Conservation (phyloP, 768 basidiomycete species). For the Pisolithus tinctorius region DNA sequence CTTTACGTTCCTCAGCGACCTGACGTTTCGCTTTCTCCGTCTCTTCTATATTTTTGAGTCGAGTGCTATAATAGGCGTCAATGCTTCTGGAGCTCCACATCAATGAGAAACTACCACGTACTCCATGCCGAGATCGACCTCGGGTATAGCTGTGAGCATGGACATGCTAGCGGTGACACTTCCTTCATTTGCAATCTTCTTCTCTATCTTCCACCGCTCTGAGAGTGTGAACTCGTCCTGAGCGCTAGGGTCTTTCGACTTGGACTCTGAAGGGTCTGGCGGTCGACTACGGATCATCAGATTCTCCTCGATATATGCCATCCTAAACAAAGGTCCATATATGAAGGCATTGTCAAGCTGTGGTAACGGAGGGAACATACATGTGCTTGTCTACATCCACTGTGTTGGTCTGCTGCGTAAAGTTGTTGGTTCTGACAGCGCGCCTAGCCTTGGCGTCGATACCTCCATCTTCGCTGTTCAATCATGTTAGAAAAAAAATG, state of each 20-base stretch:
- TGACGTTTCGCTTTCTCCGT: conserved; percentile 93
- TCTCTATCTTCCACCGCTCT: conserved; percentile 56
- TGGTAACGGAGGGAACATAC: conserved; percentile 31
- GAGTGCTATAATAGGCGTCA: conserved; percentile 42
- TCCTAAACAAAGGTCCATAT: conserved; percentile 44
- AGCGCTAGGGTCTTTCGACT: conserved; percentile 51
- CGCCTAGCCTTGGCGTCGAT: conserved; percentile 66
- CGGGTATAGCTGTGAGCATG: conserved; percentile 97
- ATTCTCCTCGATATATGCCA: conserved; percentile 97
- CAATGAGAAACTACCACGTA: conserved; percentile 38
- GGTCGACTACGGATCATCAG: conserved; percentile 64
- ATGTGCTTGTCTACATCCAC: conserved; percentile 98
- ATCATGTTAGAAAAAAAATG: neutral
- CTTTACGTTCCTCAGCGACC: conserved; percentile 68
- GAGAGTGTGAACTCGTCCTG: conserved; percentile 73
- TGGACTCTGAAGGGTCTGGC: conserved; percentile 40
- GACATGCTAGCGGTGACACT: conserved; percentile 88
- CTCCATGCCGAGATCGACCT: conserved; percentile 99
- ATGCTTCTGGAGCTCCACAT: neutral
- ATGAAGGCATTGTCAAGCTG: neutral
- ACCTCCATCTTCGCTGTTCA: conserved; percentile 51
- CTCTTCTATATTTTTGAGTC: conserved; percentile 93
- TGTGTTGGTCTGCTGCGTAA: conserved; percentile 94
- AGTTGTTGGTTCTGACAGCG: conserved; percentile 81
- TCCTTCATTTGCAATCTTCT: conserved; percentile 68